Evolutionary conservation across 176 grass and related monocot genomes (phyloP), one percentile per base, ranked within the genome.

Genomic region (Aegilops tauschii): DNA sequence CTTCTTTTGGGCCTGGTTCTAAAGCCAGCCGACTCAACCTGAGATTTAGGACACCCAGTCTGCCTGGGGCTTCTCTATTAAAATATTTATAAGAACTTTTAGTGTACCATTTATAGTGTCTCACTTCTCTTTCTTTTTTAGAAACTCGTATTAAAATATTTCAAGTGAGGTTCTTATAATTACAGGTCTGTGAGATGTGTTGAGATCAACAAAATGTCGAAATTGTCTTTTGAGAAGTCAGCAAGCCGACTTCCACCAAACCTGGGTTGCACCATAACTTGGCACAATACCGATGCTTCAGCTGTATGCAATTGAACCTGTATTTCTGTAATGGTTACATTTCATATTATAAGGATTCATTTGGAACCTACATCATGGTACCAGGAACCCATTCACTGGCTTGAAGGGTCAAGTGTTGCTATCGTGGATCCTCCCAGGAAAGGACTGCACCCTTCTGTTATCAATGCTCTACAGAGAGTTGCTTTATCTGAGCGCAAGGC

Each of bases 381-480:
- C 66, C 77, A 98, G 93, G 96, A 98, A 87, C 93, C 93, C 50
- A 82, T 91, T 86, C 90, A 95, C 75, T 98, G 96, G 93, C 82
- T 98, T 25, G 74, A 92, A 83, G 96, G 96, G 30, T 89, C 93
- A 82, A 91, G 93, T 89, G 86, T 95, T 4, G 92, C 93, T 70
- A 86, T 98, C 28, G 92, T 98, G 66, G 96, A 98, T 98, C 96
- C 96, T 94, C 93, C 96, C 8, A 93, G 96, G 88, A 98, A 98
- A 90, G 96, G 93, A 73, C 86, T 98, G 75, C 81, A 98, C 66
- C 90, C 96, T 82, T 94, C 92, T 73, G 83, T 98, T 87, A 81
- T 95, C 64, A 86, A 50, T 78, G 93, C 96, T 84, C 90, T 98
- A 83, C 90, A 88, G 66, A 92, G 86, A 76, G 58, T 94, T 85